Base-by-base conservation (phyloP, 2,329 filamentous ascomycete genomes). In the Graphilbum fragrans region DNA sequence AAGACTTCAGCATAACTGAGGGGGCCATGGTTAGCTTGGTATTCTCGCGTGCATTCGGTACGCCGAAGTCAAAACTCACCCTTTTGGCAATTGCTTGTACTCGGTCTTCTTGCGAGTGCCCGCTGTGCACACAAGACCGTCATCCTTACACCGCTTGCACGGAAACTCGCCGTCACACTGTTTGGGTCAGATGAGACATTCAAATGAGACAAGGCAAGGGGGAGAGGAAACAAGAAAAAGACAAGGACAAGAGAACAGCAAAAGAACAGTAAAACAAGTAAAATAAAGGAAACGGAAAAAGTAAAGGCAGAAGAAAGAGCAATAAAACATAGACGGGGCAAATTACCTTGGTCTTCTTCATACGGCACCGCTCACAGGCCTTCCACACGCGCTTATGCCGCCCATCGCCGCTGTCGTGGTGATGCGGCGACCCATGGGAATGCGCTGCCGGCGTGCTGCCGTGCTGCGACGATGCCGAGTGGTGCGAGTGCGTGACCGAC, bases 291-390 rank as follows among this genome's bases (percentile, higher is more conserved):
- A n/a, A n/a, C n/a, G n/a, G n/a, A n/a, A n/a, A n/a, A n/a, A n/a
- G n/a, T n/a, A n/a, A n/a, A n/a, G n/a, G n/a, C n/a, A n/a, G n/a
- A n/a, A n/a, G n/a, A n/a, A n/a, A n/a, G 34, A 19, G 39, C 39
- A n/a, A n/a, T n/a, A n/a, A n/a, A n/a, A n/a, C n/a, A n/a, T n/a
- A n/a, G 46, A 29, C 9, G 25, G 25, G 16, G 20, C 29, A 20
- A 21, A 45, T 38, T 59, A 76, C 74, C 74, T 80, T 80, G 41
- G 76, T 80, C 64, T 80, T 80, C 66, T 80, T 80, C 73, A 79
- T 79, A 49, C 75, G 64, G 63, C 75, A 80, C 49, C 76, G 63
- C 58, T 80, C 74, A 48, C 76, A 80, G 17, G 76, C 76, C 55
- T 80, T 80, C 74, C 74, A 79, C 41, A 79, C 74, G 49, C 76